Percentiles rank a stretch among this genome's conserved stretches.
Conservation (phyloP, 768 basidiomycete genomes). For the Floccularia luteovirens region DNA sequence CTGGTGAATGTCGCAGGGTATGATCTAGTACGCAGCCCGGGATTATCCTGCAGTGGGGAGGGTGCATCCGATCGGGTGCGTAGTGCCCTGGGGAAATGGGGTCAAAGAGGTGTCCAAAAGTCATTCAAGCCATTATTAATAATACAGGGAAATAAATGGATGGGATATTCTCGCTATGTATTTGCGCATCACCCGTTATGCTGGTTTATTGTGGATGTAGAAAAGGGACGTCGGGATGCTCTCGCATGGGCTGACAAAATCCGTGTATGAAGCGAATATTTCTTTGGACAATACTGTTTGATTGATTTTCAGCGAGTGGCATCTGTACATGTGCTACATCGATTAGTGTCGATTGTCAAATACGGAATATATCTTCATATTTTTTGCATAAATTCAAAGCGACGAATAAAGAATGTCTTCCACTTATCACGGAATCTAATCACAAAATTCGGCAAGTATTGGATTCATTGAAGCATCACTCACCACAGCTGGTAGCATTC, state of each 20-base stretch:
- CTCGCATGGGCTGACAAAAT: constrained; percentile 42
- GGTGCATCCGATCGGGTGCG: constrained; percentile 65
- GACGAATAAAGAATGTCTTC: too few species aligned
- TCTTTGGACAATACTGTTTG: too few species aligned
- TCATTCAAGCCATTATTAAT: constrained; percentile 79
- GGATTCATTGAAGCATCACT: too few species aligned
- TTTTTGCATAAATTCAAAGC: too few species aligned
- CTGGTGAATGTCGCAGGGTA: constrained; percentile 67
- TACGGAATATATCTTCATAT: too few species aligned
- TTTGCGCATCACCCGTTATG: constrained; percentile 61
- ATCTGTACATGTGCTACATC: too few species aligned
- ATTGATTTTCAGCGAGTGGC: too few species aligned
- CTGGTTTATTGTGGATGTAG: constrained; percentile 67
- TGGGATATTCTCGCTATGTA: constrained; percentile 72
- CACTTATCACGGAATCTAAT: too few species aligned
- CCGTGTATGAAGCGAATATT: too few species aligned
- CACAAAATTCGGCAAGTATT: too few species aligned
- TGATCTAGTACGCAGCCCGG: constrained; percentile 62
- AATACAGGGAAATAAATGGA: constrained; percentile 69
- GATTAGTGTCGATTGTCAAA: too few species aligned
- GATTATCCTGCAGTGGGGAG: constrained; percentile 54
- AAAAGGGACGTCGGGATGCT: constrained; percentile 57
- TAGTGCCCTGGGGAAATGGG: constrained; percentile 69
- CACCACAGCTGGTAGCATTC: too few species aligned
- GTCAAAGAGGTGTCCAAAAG: constrained; percentile 78